phyloP scores from a whole-genome alignment of 345 rosid species.

The Populus davidiana region DNA sequence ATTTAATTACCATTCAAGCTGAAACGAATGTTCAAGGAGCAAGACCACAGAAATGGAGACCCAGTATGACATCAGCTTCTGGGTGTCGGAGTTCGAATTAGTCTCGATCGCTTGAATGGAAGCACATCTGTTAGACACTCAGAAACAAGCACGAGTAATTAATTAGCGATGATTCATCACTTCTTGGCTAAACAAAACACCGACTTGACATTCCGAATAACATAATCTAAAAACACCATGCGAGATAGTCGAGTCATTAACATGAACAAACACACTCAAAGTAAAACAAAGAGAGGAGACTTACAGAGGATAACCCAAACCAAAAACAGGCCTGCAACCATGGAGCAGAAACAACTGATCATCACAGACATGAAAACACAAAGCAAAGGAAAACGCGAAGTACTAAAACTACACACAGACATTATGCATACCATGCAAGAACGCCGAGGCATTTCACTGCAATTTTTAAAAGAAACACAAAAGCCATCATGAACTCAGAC shows the following conservation, averaged over 20 bases:
- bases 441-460: conserved; percentile 14
- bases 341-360: background rate
- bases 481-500: conserved; percentile 12
- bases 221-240: background rate
- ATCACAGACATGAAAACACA: background rate
- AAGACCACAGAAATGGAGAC: conserved; percentile 30
- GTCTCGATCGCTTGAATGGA: conserved; percentile 37
- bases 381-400: background rate
- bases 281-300: background rate
- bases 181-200: background rate
- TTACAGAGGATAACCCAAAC: conserved; percentile 39
- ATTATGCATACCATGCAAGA: conserved; percentile 28
- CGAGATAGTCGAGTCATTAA: background rate
- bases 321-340: conserved; percentile 36
- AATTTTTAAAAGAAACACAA: conserved; percentile 15
- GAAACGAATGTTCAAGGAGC: conserved; percentile 30
- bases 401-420: too few relatives aligned
- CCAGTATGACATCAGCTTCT: conserved; percentile 37
- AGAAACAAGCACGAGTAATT: background rate
- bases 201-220: background rate
- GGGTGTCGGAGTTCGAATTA: conserved; percentile 20
- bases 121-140: conserved; percentile 22
- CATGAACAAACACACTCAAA: background rate
- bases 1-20: conserved; percentile 30
- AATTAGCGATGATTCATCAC: background rate